phyloP scores from a whole-genome alignment of 1,284 basidiomycete genomes.

The Ceratobasidium sp. region DNA sequence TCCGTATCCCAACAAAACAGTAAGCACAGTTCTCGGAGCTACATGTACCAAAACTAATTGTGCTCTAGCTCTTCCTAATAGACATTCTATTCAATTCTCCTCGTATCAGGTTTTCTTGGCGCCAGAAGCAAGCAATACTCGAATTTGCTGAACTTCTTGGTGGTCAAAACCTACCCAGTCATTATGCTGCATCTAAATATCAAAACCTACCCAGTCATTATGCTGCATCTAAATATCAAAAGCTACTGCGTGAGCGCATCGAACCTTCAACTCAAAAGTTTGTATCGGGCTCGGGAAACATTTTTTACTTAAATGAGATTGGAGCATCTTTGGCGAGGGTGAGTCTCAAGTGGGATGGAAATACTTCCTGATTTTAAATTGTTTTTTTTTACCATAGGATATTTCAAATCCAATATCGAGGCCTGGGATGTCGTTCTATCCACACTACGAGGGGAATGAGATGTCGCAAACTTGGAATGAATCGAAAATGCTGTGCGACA shows the following conservation, averaged over 20 bases:
- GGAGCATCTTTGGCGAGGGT: conserved; percentile 49
- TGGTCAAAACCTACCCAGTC: conserved; percentile 48
- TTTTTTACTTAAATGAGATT: conserved; percentile 52
- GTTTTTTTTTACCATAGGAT: conserved; percentile 20
- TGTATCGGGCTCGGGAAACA: conserved; percentile 47
- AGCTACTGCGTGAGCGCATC: conserved; percentile 42
- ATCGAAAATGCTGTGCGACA: conserved; percentile 2
- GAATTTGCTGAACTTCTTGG: conserved; percentile 50
- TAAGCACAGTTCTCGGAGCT: not conserved
- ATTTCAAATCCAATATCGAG: conserved; percentile 34
- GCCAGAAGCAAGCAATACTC: conserved; percentile 51
- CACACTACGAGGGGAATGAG: not conserved
- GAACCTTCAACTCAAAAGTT: conserved; percentile 48
- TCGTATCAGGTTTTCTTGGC: conserved; percentile 49
- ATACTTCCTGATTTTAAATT: too few relatives aligned
- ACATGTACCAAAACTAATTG: not conserved
- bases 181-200: conserved; percentile 45
- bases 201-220: conserved; percentile 50
- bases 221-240: conserved; percentile 43
- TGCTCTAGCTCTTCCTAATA: conserved; percentile 47
- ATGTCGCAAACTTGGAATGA: conserved; percentile 7
- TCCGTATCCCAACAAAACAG: not conserved
- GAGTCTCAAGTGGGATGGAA: not conserved
- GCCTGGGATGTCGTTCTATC: conserved; percentile 12
- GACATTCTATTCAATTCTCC: conserved; percentile 51